Percentiles rank a stretch among this genome's conserved stretches.
These are phyloP conservation scores for Phytopythium vexans DNA, from an alignment of 352 stramenopile genomes.

Conservation along the genomic window DNA sequence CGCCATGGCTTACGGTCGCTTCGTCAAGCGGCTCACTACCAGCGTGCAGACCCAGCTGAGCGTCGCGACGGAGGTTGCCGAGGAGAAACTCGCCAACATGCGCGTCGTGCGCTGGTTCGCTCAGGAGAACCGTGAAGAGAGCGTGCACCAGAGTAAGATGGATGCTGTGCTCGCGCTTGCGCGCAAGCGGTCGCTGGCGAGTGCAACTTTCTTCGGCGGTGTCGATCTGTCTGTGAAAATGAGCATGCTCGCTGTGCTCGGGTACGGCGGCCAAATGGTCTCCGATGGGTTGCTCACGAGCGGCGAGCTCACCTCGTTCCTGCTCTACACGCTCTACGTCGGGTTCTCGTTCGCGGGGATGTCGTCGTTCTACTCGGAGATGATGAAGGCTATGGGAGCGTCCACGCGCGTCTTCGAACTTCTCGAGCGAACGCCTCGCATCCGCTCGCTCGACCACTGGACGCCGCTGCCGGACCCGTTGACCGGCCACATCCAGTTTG, in stretches of 20 bases:
- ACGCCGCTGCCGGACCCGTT: constrained; percentile 28
- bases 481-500: constrained; percentile 65
- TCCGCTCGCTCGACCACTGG: constrained; percentile 35
- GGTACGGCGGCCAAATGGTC: constrained; percentile 92
- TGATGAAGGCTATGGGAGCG: constrained; percentile 89
- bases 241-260: constrained; percentile 87
- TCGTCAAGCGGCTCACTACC: constrained; percentile 84
- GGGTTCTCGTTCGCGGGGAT: constrained; percentile 86
- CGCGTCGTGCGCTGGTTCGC: constrained; percentile 92
- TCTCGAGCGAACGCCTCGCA: constrained; percentile 75
- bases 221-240: constrained; percentile 87
- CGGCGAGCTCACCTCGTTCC: constrained; percentile 91
- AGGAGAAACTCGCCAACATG: constrained; percentile 92
- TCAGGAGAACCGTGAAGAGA: constrained; percentile 71
- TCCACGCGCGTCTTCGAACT: constrained; percentile 90
- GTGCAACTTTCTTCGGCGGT: constrained; percentile 79
- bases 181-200: constrained; percentile 71
- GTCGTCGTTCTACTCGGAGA: constrained; percentile 90
- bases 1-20: constrained; percentile 83
- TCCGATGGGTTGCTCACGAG: constrained; percentile 77
- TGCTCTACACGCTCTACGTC: constrained; percentile 93
- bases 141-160: constrained; percentile 52
- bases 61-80: constrained; percentile 88
- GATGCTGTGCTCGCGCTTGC: constrained; percentile 60
- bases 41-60: constrained; percentile 91